Conservation (phyloP, 345 rosid genomes). For the Hirschfeldia incana region DNA sequence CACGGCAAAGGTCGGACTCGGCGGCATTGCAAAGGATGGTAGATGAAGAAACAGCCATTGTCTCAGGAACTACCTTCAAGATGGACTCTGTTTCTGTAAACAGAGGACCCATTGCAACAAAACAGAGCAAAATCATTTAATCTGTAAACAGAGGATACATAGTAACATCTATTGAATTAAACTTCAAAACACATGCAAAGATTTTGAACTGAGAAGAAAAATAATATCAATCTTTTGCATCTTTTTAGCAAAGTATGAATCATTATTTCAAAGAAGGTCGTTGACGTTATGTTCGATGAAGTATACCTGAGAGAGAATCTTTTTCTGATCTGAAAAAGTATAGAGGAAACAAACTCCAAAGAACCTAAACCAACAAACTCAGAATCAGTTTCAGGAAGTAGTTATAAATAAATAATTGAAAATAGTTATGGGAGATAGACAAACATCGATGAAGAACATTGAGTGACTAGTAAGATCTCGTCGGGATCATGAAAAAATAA, state of each 20-base stretch:
- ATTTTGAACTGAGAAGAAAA: background rate
- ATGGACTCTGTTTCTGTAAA: constrained; percentile 41
- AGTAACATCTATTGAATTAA: background rate
- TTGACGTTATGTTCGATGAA: constrained; percentile 4
- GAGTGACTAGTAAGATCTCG: background rate
- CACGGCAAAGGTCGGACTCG: constrained; percentile 57
- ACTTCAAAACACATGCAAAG: background rate
- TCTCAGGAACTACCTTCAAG: constrained; percentile 30
- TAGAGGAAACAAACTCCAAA: constrained; percentile 36
- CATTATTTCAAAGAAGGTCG: background rate
- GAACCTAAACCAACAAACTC: constrained; percentile 38
- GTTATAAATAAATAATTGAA: background rate
- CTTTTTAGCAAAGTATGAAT: background rate
- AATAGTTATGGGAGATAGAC: background rate
- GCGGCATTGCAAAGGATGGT: constrained; percentile 40
- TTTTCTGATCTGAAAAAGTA: constrained; percentile 35
- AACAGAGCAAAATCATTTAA: too few species aligned
- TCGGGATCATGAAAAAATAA: constrained; percentile 28
- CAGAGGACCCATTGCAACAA: background rate
- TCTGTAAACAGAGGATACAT: background rate
- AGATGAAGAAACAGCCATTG: constrained; percentile 35
- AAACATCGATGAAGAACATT: constrained; percentile 42
- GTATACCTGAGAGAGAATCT: constrained; percentile 49
- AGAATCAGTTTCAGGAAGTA: background rate
- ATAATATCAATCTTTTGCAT: background rate